Evolutionary conservation across 768 basidiomycete genomes (phyloP), one percentile per base, ranked within the genome.

Genomic region (Auricularia cornea): DNA sequence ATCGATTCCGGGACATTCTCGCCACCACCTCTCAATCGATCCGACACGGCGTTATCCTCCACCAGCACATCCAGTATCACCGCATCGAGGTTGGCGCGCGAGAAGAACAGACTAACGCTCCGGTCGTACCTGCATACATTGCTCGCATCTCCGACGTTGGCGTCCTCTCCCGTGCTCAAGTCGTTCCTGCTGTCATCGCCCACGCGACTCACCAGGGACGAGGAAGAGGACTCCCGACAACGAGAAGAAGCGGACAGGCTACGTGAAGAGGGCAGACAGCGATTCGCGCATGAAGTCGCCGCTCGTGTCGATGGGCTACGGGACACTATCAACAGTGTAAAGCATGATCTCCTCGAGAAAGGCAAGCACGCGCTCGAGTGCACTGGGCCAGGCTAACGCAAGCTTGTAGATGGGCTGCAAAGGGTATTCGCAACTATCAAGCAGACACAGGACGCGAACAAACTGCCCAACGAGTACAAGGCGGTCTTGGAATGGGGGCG

Each of bases 401-500:
- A n/a, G 23, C 59, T 56, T 62, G 4, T 63, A 93, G 93, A 94
- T 74, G 97, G 97, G 10, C 78, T 99, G 26, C 90, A 86, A 29
- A 84, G 83, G 62, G 81, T 98, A n/a, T 99, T 99, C 70, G 84
- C 85, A 12, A 89, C 88, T 4, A 90, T 99, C 72, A 90, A 92
- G 75, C 75, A 83, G 44, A 95, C 90, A 3, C 84, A 89, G 8
- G 78, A 86, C 63, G 85, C 95, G 10, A 80, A 83, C 63, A 83
- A 86, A 70, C 76, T 99, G 52, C 96, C 97, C 5, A 72, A 78
- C 6, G 92, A 95, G 65, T 98, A 94, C 70, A 81, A 84, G 67
- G 90, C 94, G 44, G 93, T 98, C 56, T 72, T 96, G 6, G 96
- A 98, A 74, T 99, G 97, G 96, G 97, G 90, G 4, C 80, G 95